Evolutionary conservation across 352 stramenopile genomes (phyloP), one percentile per base, ranked within the genome.

Genomic region (Phytophthora megakarya): DNA sequence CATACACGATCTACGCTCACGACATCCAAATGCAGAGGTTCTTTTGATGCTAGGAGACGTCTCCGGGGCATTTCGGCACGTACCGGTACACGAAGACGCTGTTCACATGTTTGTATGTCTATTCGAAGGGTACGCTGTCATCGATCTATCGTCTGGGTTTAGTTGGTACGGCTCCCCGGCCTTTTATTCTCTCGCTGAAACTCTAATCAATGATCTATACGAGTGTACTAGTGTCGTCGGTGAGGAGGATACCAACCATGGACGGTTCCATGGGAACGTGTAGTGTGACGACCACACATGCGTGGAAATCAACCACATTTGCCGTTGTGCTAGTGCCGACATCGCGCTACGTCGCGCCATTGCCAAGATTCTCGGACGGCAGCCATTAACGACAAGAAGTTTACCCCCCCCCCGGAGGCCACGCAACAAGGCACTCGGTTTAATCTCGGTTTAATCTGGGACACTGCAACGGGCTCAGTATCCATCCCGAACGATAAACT

Each of bases 281-380:
- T 77, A 60, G 60, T 77, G 65, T 25, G 59, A 73, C 4, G 64
- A 73, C 13, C 64, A 73, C 15, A 69, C 39, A 0, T 71, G 51
- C 15, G 42, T 69, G 0, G 60, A 77, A 37, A 12, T 65, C 0
- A 65, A 67, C 15, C 22, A 5, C 0, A 55, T 46, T 1, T 21
- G n/a, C 0, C 49, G 64, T 1, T 64, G 56, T 16, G 1, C 25
- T 0, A 33, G 53, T 0, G 64, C 64, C 0, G 49, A 70, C 12
- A 5, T 52, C 0, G 40, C 61, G 0, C 48, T 70, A 0, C 51
- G 61, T 0, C n/a, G 19, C 2, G 51, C 65, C 0, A 74, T 77
- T 55, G 26, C 32, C 1, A 55, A 23, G 0, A 52, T 77, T 0
- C 54, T 73, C 0, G 49, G 49, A 9, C 50, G 1, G 26, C 9